phyloP scores from a whole-genome alignment of 805 yeast genomes.

The Lachancea quebecensis region DNA sequence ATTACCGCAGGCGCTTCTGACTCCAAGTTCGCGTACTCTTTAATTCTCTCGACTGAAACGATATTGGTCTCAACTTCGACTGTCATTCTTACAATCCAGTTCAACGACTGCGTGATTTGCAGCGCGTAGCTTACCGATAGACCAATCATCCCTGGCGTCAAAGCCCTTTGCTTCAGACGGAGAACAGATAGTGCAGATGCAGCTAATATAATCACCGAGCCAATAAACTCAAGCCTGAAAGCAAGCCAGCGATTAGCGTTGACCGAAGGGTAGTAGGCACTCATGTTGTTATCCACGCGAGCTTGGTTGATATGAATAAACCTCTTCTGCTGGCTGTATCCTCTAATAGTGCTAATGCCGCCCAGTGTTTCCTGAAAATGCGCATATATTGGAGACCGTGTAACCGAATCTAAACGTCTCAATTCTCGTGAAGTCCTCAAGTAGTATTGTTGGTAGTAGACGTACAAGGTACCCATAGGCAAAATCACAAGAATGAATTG shows the following conservation, averaged over 20 bases:
- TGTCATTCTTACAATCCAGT: constrained; percentile 98
- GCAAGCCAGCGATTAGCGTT: constrained; percentile 98
- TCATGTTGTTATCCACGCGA: constrained; percentile 78
- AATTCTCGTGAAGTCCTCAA: constrained; percentile 73
- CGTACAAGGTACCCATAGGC: constrained; percentile 62
- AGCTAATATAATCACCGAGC: constrained; percentile 79
- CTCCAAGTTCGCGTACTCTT: constrained; percentile 72
- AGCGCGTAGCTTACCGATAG: constrained; percentile 87
- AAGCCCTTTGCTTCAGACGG: constrained; percentile 56
- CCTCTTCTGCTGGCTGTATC: constrained; percentile 59
- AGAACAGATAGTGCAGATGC: constrained; percentile 78
- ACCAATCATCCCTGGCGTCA: constrained; percentile 91
- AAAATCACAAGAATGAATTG: constrained; percentile 63
- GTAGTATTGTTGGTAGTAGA: constrained; percentile 70
- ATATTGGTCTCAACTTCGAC: constrained; percentile 97
- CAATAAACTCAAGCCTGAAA: constrained; percentile 84
- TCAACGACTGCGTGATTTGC: constrained; percentile 86
- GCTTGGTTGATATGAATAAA: constrained; percentile 58
- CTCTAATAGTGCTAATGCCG: constrained; percentile 71
- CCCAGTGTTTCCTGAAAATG: constrained; percentile 77
- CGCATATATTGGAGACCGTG: constrained; percentile 74
- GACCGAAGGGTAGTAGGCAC: constrained; percentile 87
- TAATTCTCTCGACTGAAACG: constrained; percentile 90
- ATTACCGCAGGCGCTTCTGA: constrained; percentile 80
- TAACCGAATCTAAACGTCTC: constrained; percentile 73